Evolutionary conservation across 352 stramenopile genomes (phyloP).

Genomic region (Phytophthora chlamydospora): DNA sequence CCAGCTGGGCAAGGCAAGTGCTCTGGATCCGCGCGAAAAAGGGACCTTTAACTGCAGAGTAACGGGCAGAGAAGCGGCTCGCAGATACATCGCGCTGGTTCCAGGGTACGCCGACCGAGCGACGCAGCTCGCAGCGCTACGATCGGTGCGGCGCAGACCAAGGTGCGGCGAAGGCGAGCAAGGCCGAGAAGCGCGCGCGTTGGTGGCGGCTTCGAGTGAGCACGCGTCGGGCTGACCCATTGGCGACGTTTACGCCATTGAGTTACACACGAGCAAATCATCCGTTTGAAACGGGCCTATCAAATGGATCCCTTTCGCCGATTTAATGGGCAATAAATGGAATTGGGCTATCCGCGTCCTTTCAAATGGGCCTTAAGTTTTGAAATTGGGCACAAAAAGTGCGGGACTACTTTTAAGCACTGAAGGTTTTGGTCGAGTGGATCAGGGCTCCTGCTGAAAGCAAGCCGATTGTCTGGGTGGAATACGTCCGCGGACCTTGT

Average conservation of each 20-base stretch:
- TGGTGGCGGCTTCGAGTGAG: background rate
- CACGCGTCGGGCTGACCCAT: no score
- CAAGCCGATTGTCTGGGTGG: no score
- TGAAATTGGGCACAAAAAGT: slow-evolving; percentile 2
- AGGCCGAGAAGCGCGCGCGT: background rate
- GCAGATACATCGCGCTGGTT: slow-evolving; percentile 31
- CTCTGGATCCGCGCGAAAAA: slow-evolving; percentile 19
- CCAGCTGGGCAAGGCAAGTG: slow-evolving; percentile 14
- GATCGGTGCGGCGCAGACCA: background rate
- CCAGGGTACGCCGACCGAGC: slow-evolving; percentile 3
- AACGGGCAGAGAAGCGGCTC: slow-evolving; percentile 23
- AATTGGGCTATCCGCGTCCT: background rate
- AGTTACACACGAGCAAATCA: slow-evolving; percentile 25
- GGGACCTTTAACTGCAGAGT: slow-evolving; percentile 16
- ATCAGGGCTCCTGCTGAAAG: no score
- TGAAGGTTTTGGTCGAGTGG: no score
- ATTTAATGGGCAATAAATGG: slow-evolving; percentile 9
- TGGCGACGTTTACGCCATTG: slow-evolving; percentile 13
- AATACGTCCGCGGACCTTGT: no score
- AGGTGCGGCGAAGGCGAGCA: background rate
- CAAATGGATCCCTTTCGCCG: no score
- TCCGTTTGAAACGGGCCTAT: background rate
- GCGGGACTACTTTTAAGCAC: no score
- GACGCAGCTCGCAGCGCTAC: slow-evolving; percentile 2
- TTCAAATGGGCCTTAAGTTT: background rate